Percentiles rank a stretch among this genome's conserved stretches.
These are phyloP conservation scores for Zelonia costaricensis DNA, from an alignment of 208 protist genomes.

Conservation along the genomic window DNA sequence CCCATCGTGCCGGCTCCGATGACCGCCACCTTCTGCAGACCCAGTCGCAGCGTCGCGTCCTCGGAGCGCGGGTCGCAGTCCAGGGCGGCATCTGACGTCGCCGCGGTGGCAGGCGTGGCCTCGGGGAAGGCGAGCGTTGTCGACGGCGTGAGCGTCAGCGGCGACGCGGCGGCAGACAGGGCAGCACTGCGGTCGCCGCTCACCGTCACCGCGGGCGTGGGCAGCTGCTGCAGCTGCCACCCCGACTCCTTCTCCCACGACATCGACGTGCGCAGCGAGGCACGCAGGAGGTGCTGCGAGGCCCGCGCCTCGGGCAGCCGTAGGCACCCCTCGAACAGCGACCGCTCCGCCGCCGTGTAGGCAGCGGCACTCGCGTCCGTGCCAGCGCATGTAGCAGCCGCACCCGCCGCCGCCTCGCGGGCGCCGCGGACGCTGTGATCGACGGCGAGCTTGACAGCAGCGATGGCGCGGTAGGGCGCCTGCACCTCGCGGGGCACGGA, in stretches of 20 bases:
- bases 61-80: not conserved
- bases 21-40: conserved; percentile 50
- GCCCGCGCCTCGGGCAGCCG: conserved; percentile 43
- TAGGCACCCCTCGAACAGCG: conserved; percentile 49
- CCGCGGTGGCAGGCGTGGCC: not conserved
- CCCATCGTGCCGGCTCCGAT: conserved; percentile 87
- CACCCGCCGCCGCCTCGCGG: not conserved
- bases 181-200: not conserved
- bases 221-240: not conserved
- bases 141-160: not conserved
- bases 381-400: not conserved
- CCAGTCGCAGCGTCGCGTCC: not conserved
- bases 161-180: not conserved
- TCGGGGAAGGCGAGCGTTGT: not conserved
- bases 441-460: conserved; percentile 43
- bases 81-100: not conserved
- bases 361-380: conserved; percentile 3
- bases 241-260: conserved; percentile 15
- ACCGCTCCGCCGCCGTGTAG: conserved; percentile 39
- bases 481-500: conserved; percentile 40
- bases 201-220: not conserved
- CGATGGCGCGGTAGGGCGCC: conserved; percentile 44
- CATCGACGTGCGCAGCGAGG: conserved; percentile 35
- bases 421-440: conserved; percentile 1
- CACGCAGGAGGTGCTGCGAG: conserved; percentile 76